These are phyloP conservation scores for Botrytis deweyae DNA, from an alignment of 2,329 filamentous ascomycete species.

Conservation along the genomic window DNA sequence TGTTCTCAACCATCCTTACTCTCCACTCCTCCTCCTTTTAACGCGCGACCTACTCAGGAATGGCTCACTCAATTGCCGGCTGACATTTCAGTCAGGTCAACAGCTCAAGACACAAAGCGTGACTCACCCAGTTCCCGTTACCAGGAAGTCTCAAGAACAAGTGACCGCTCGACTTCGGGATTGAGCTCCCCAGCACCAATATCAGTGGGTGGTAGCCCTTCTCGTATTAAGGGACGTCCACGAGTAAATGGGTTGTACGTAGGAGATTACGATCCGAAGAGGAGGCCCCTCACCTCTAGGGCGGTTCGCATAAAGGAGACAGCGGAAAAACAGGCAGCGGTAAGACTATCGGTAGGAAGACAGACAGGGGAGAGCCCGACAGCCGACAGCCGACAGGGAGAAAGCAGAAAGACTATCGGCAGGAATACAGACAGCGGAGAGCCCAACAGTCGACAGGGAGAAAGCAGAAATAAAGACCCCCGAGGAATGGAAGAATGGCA, in stretches of 20 bases:
- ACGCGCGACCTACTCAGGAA: no score
- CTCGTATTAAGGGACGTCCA: background rate
- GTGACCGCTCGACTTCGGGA: background rate
- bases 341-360: background rate
- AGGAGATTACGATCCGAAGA: background rate
- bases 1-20: background rate
- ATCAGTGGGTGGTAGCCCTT: no score
- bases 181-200: no score
- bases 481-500: background rate
- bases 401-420: background rate
- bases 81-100: no score
- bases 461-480: background rate
- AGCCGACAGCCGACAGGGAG: background rate
- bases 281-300: background rate
- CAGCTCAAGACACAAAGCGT: background rate
- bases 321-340: background rate
- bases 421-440: background rate
- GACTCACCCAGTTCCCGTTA: background rate
- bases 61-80: background rate
- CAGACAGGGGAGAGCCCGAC: background rate
- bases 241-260: background rate
- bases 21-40: no score
- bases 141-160: background rate
- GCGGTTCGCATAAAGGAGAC: background rate
- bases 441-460: background rate